These are phyloP conservation scores for barrel medic (Medicago truncatula) DNA, from an alignment of 306 rosid species.

Conservation along the genomic window DNA sequence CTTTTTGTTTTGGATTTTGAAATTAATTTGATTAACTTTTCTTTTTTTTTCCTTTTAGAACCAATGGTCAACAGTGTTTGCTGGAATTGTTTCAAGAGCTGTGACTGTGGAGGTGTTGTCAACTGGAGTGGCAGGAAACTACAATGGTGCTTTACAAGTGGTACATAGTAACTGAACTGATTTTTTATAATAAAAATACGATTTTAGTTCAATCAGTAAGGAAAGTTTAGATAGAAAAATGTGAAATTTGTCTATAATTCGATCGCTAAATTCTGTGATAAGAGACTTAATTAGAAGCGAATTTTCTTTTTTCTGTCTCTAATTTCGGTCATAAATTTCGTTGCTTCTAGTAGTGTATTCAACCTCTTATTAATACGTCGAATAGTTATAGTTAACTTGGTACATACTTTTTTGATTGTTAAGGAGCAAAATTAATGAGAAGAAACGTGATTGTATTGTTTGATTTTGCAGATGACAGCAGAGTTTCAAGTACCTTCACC, in stretches of 20 bases:
- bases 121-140: slow-evolving; percentile 96
- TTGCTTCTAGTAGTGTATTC: too few species aligned
- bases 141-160: slow-evolving; percentile 99
- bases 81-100: slow-evolving; percentile 94
- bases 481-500: slow-evolving; percentile 97
- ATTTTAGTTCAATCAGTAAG: background rate
- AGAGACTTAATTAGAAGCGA: too few species aligned
- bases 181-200: background rate
- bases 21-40: background rate
- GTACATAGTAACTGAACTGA: slow-evolving; percentile 41
- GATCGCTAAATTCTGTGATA: too few species aligned
- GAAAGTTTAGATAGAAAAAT: too few species aligned
- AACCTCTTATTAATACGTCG: too few species aligned
- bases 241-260: too few species aligned
- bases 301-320: too few species aligned
- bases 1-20: background rate
- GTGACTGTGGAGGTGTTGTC: slow-evolving; percentile 86
- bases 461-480: slow-evolving; percentile 75
- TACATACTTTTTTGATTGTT: too few species aligned
- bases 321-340: too few species aligned
- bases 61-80: slow-evolving; percentile 88
- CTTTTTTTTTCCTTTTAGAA: slow-evolving; percentile 46
- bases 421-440: background rate
- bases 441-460: background rate
- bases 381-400: too few species aligned